phyloP scores from a whole-genome alignment of 495 filamentous ascomycete species.

The Talaromyces borbonicus region DNA sequence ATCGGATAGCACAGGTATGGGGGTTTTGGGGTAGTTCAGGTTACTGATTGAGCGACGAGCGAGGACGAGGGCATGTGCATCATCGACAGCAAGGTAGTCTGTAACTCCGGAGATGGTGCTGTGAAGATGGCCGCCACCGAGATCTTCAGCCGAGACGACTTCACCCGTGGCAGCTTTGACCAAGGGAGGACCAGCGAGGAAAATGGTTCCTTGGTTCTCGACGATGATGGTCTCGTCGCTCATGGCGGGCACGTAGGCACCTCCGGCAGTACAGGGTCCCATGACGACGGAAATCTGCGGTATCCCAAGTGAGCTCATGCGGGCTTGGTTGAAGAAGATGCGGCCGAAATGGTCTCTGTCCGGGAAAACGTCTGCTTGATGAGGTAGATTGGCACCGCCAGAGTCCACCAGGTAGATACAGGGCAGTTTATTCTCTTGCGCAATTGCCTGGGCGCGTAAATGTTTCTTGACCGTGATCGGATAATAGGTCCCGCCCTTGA shows the following conservation, averaged over 20 bases:
- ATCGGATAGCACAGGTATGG: too few relatives aligned
- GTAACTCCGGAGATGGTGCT: slow-evolving; percentile 88
- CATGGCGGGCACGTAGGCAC: slow-evolving; percentile 95
- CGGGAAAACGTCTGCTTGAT: slow-evolving; percentile 95
- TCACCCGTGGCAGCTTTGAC: slow-evolving; percentile 97
- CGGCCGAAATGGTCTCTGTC: slow-evolving; percentile 93
- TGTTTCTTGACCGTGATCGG: slow-evolving; percentile 98
- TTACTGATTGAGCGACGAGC: slow-evolving; percentile 77
- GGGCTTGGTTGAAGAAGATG: slow-evolving; percentile 98
- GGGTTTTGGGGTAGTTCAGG: slow-evolving; percentile 65
- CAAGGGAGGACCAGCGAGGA: slow-evolving; percentile 87
- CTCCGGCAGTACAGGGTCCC: slow-evolving; percentile 94
- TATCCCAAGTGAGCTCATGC: slow-evolving; percentile 69
- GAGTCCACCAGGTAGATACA: slow-evolving; percentile 97
- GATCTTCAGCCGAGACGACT: slow-evolving; percentile 81
- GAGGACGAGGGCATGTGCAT: slow-evolving; percentile 85
- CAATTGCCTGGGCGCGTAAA: slow-evolving; percentile 82
- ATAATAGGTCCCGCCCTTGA: slow-evolving; percentile 98
- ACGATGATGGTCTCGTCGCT: slow-evolving; percentile 97
- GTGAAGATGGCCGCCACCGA: slow-evolving; percentile 90
- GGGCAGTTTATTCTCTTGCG: slow-evolving; percentile 73
- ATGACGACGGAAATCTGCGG: slow-evolving; percentile 94
- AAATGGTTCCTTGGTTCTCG: slow-evolving; percentile 88
- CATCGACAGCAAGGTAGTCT: slow-evolving; percentile 90
- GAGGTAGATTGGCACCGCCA: slow-evolving; percentile 89